Base-by-base conservation (phyloP, 257 asterid species). In the Ligustrum vulgare region DNA sequence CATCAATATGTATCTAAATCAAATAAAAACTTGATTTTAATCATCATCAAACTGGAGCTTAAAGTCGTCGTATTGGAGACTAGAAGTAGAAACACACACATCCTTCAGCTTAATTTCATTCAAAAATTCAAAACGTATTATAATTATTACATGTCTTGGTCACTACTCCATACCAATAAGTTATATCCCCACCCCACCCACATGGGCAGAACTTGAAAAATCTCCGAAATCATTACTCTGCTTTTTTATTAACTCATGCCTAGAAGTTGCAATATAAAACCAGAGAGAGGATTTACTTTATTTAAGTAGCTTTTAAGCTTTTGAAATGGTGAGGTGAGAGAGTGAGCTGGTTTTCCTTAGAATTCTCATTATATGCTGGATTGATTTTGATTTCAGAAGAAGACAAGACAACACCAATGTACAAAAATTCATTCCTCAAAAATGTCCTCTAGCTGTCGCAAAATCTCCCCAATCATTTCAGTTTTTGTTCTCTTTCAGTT, bases 31-130 rank as follows among this genome's bases (percentile, higher is more conserved):
- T 1, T 28, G 31, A 28, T 28, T 28, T 28, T 28, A 28, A 28
- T 28, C 31, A 28, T 28, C 31, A 1, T 1, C 31, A 28, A 28
- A 28, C 31, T 28, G 31, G 31, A 1, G 31, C 31, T 28, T 28
- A 28, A 80, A 85, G 90, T 86, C 91, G 84, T 85, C 90, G 97
- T 89, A 88, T 87, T 76, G 96, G 87, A 90, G 91, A 89, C 88
- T 85, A 95, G 91, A 82, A 89, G 85, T 95, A 92, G 76, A 56
- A 45, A 20, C 49, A 3, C 67, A 25, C 7, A 5, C 72, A 45
- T 71, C 70, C 74, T 75, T 77, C 75, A 85, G 41, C 82, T 82
- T 80, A 73, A 82, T 80, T 78, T 45, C 56, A 72, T 77, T 72
- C 72, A 74, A 20, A 70, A 65, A 75, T 67, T 64, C 68, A 34